Evolutionary conservation across 805 yeast genomes (phyloP), one percentile per base, ranked within the genome.

Genomic region (Alloascoidea africana): DNA sequence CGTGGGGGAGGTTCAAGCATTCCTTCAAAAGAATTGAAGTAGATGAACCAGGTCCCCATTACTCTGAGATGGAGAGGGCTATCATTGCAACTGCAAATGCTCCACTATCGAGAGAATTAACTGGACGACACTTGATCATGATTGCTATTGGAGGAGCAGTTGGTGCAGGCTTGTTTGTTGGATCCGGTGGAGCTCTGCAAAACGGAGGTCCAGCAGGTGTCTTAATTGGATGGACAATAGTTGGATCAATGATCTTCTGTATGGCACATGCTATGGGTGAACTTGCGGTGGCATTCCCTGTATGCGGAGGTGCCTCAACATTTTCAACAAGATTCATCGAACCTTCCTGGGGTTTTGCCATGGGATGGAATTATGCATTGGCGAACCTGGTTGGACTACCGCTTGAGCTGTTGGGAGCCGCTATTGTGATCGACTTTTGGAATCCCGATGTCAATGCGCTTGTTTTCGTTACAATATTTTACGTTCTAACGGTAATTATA

Each of bases 71-170:
- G 38, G 73, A 62, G 61, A 66, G 40, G 38, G 54, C 50, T 14
- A 52, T 57, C 19, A 47, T 51, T 16, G 55, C 58, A 17, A 40
- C 66, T 2, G 68, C 74, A 14, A 58, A 60, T 41, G 59, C 76
- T 4, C 78, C 75, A 2, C n/a, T 23, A 23, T 8, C 30, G n/a
- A 23, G 30, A 23, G n/a, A 37, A 23, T 23, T 52, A 38, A 48
- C 50, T 40, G 44, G 55, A 11, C 62, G 62, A 40, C 81, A 74
- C 42, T 68, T 73, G 41, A 63, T 70, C 42, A 69, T 74, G 67
- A 70, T 76, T 46, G 75, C 82, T 17, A 56, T 76, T 36, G 80
- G 79, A 40, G 76, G 81, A 39, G 76, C 80, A 41, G 69, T 75
- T 38, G 84, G 83, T 52, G 74, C 82, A 3, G 82, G 82, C 48